Evolutionary conservation across 2,329 filamentous ascomycete genomes (phyloP), one percentile per base, ranked within the genome.

Genomic region (Trichoderma koningiopsis): DNA sequence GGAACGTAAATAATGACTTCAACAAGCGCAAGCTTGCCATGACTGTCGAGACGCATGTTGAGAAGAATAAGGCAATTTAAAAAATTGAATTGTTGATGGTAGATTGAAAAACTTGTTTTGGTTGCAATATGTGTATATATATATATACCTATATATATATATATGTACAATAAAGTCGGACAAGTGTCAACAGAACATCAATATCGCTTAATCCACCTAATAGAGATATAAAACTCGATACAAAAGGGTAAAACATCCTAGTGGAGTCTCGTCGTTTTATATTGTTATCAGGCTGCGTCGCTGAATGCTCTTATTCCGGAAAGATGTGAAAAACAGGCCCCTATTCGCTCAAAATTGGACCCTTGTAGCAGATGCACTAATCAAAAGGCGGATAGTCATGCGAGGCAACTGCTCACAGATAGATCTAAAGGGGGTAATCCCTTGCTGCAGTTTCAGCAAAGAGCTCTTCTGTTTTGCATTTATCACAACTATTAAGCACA

Each of bases 1-100:
- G 57, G 57, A 8, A 60, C 16, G 35, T 60, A 60, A 24, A 60
- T 10, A n/a, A 60, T 60, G 16, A 60, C 57, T 43, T 60, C 33
- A 24, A 60, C 35, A 16, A 60, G 22, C 14, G 57, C 57, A 43
- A 60, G 57, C 13, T 60, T 60, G 33, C 57, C 57, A 24, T 60
- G 57, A 22, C 22, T 60, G 10, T 60, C 57, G 8, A 60, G 57
- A 16, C 6, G 22, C 57, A 60, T 60, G 6, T 33, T 33, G 33
- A 10, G 7, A 10, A 33, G 8, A 10, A 8, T 33, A 8, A 33
- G 2, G 31, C 8, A 10, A 33, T 8, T n/a, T n/a, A n/a, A n/a
- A n/a, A 8, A 8, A 8, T 33, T 10, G 2, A 10, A 33, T 33
- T 33, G 31, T 8, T 33, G 8, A 1, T 33, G 31, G 11, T 10